Evolutionary conservation across 2,329 filamentous ascomycete species (phyloP).

Genomic region (Metarhizium sp.): DNA sequence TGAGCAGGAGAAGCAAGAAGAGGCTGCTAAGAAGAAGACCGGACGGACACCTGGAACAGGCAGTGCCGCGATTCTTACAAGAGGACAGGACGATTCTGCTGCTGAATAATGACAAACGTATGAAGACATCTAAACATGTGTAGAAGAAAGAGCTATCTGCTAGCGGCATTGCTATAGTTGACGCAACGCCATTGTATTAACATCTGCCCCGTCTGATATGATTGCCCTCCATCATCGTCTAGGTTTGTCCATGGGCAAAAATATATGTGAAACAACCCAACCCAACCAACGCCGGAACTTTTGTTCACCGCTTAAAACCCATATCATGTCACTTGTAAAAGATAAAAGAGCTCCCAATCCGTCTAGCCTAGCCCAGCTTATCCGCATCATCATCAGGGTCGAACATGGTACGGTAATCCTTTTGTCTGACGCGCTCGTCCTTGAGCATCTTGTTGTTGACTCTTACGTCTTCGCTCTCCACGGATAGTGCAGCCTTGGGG

Average conservation of each 20-base stretch:
- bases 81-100: slow-evolving; percentile 36
- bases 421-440: slow-evolving; percentile 66
- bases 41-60: slow-evolving; percentile 62
- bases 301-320: neutral
- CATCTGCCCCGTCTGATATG: slow-evolving; percentile 8
- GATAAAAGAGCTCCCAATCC: neutral
- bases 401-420: slow-evolving; percentile 58
- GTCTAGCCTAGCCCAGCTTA: slow-evolving; percentile 54
- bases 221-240: neutral
- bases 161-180: slow-evolving; percentile 12
- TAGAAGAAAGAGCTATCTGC: neutral
- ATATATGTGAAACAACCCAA: slow-evolving; percentile 16
- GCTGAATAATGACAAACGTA: slow-evolving; percentile 20
- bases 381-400: slow-evolving; percentile 67
- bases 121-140: neutral
- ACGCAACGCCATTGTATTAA: slow-evolving; percentile 27
- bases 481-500: slow-evolving; percentile 70
- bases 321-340: neutral
- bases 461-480: slow-evolving; percentile 86
- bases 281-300: slow-evolving; percentile 20
- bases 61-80: slow-evolving; percentile 65
- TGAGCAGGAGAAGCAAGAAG: slow-evolving; percentile 98
- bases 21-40: slow-evolving; percentile 94
- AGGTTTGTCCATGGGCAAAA: neutral
- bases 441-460: slow-evolving; percentile 85